phyloP scores from a whole-genome alignment of 768 basidiomycete species.

The Tylopilus intermedius region DNA sequence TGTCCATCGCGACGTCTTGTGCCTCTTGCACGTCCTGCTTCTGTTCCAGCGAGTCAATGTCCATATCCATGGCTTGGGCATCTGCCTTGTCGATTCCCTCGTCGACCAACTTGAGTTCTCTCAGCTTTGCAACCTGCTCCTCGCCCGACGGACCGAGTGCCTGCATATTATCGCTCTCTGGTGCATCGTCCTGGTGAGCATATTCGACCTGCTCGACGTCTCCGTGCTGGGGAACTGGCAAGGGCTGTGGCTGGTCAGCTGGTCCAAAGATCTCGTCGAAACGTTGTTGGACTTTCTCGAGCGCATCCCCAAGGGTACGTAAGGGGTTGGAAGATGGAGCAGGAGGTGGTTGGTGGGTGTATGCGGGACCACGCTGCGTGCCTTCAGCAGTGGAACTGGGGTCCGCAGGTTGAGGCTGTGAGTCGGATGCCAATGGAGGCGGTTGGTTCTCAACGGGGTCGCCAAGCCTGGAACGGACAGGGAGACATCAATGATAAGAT shows the following conservation, averaged over 20 bases:
- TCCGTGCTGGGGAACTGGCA: slow-evolving; percentile 34
- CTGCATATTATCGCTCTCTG: slow-evolving; percentile 71
- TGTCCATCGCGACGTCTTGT: slow-evolving; percentile 22
- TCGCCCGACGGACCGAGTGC: slow-evolving; percentile 84
- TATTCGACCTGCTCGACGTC: slow-evolving; percentile 66
- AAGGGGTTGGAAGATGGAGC: slow-evolving; percentile 45
- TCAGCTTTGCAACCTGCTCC: slow-evolving; percentile 76
- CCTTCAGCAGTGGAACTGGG: slow-evolving; percentile 39
- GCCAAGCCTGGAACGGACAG: slow-evolving; percentile 6
- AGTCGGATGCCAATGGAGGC: not conserved
- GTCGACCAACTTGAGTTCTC: slow-evolving; percentile 75
- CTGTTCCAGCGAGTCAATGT: slow-evolving; percentile 13
- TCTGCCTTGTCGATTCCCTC: slow-evolving; percentile 42
- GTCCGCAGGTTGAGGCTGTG: slow-evolving; percentile 13
- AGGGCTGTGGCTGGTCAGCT: slow-evolving; percentile 30
- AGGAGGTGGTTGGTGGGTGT: slow-evolving; percentile 37
- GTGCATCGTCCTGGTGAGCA: slow-evolving; percentile 51
- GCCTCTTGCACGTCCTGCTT: slow-evolving; percentile 26
- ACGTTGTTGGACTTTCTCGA: slow-evolving; percentile 77
- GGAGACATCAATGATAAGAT: not conserved
- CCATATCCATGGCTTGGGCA: slow-evolving; percentile 45
- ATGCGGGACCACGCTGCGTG: slow-evolving; percentile 40
- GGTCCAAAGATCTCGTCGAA: slow-evolving; percentile 73
- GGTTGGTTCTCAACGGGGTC: slow-evolving; percentile 10
- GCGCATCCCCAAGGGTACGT: slow-evolving; percentile 78